Evolutionary conservation across 352 stramenopile species (phyloP).

Genomic region (Globisporangium barbulae): DNA sequence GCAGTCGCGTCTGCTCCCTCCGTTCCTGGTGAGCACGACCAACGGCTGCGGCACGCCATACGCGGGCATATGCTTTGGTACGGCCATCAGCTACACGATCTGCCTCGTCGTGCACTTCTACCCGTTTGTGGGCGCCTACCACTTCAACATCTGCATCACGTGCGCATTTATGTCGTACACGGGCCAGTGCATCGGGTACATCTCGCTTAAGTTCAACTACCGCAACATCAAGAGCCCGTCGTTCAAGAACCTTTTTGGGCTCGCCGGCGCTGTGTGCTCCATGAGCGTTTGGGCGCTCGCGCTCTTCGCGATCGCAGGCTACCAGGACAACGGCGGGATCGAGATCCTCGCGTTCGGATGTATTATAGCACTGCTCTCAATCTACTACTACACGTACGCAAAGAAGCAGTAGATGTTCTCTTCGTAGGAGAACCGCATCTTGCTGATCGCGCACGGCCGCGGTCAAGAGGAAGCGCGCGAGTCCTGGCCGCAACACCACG

Average conservation of each 20-base stretch:
- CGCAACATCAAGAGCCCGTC: conserved; percentile 23
- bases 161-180: conserved; percentile 20
- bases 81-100: conserved; percentile 27
- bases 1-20: conserved; percentile 33
- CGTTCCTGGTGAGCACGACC: conserved; percentile 24
- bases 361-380: conserved; percentile 2
- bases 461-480: background rate
- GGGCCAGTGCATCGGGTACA: conserved; percentile 25
- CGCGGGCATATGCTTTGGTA: conserved; percentile 24
- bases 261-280: conserved; percentile 19
- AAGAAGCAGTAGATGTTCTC: conserved; percentile 22
- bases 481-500: background rate
- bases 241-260: conserved; percentile 21
- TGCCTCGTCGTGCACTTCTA: conserved; percentile 23
- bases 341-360: conserved; percentile 3
- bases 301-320: conserved; percentile 12
- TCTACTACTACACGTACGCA: conserved; percentile 21
- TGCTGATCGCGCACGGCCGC: conserved; percentile 19
- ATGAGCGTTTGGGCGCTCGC: conserved; percentile 15
- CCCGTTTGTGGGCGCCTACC: background rate
- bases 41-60: conserved; percentile 18
- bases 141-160: conserved; percentile 5
- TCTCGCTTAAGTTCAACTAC: conserved; percentile 20
- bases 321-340: conserved; percentile 15
- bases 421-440: conserved; percentile 19